Evolutionary conservation across 1,284 basidiomycete genomes (phyloP).

Genomic region (Kwoniella shivajii): DNA sequence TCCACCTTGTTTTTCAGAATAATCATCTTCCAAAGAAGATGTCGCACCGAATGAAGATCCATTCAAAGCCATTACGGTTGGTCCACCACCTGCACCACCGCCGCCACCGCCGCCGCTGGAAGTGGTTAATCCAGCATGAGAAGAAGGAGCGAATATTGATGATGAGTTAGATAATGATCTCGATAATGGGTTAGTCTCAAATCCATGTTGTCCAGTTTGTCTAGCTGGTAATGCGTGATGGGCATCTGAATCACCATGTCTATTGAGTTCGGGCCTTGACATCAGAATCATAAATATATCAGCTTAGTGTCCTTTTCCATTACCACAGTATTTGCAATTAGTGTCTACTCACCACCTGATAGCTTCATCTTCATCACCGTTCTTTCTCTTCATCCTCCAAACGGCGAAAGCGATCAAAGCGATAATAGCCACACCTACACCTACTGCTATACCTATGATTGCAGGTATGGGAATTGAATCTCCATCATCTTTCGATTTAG

Average conservation of each 20-base stretch:
- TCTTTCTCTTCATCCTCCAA: conserved; percentile 45
- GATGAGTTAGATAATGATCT: conserved; percentile 40
- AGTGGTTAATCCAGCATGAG: conserved; percentile 31
- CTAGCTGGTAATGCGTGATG: conserved; percentile 51
- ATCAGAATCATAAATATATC: background rate
- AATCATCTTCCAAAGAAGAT: conserved; percentile 55
- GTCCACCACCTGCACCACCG: conserved; percentile 49
- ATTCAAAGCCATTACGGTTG: conserved; percentile 72
- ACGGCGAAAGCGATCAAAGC: conserved; percentile 39
- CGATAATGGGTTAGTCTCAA: conserved; percentile 45
- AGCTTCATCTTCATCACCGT: conserved; percentile 48
- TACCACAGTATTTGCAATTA: background rate
- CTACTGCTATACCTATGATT: conserved; percentile 51
- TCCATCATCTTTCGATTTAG: conserved; percentile 14
- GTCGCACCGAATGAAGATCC: conserved; percentile 75
- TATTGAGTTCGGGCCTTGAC: conserved; percentile 51
- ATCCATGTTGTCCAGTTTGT: conserved; percentile 47
- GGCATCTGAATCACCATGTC: conserved; percentile 50
- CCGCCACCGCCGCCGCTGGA: conserved; percentile 5
- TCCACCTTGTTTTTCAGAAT: conserved; percentile 64
- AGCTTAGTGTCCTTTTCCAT: background rate
- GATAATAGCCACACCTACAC: conserved; percentile 43
- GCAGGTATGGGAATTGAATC: conserved; percentile 41
- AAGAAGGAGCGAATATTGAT: conserved; percentile 32
- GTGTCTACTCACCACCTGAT: conserved; percentile 50